Evolutionary conservation across 352 stramenopile genomes (phyloP).

Genomic region (Elongisporangium undulatum): DNA sequence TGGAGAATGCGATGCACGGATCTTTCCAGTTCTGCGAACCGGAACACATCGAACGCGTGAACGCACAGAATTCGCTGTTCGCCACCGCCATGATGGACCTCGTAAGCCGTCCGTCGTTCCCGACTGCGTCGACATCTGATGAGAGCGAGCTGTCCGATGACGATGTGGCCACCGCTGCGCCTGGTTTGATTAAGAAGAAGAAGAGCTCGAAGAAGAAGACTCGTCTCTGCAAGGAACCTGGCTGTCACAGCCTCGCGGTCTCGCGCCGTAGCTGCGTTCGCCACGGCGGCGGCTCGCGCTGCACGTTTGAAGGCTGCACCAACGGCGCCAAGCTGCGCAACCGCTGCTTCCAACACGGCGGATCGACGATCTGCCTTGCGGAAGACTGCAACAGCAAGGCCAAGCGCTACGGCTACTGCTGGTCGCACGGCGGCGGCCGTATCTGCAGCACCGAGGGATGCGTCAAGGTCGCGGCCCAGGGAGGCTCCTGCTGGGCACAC

Average conservation of each 20-base stretch:
- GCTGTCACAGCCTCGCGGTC: slow-evolving; percentile 29
- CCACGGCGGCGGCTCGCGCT: slow-evolving; percentile 35
- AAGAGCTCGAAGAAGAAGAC: slow-evolving; percentile 30
- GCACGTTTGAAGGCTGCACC: slow-evolving; percentile 22
- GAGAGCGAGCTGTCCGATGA: background rate
- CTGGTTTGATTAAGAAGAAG: background rate
- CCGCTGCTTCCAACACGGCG: slow-evolving; percentile 37
- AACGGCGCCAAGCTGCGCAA: slow-evolving; percentile 40
- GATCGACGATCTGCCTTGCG: slow-evolving; percentile 27
- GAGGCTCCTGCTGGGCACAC: slow-evolving; percentile 35
- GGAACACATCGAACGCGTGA: background rate
- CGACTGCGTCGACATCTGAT: slow-evolving; percentile 1
- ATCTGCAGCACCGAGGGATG: slow-evolving; percentile 33
- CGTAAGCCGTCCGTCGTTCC: background rate
- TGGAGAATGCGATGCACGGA: background rate
- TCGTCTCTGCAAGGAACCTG: slow-evolving; percentile 25
- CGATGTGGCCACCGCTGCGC: background rate
- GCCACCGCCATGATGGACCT: background rate
- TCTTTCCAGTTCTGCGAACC: background rate
- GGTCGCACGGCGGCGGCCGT: slow-evolving; percentile 31
- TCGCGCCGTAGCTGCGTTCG: slow-evolving; percentile 32
- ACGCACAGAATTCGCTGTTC: background rate
- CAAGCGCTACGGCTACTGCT: slow-evolving; percentile 38
- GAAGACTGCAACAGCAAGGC: slow-evolving; percentile 29
- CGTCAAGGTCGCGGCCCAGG: slow-evolving; percentile 29